Evolutionary conservation across 202 grass and related monocot genomes (phyloP).

Genomic region (Alloteropsis angusta): DNA sequence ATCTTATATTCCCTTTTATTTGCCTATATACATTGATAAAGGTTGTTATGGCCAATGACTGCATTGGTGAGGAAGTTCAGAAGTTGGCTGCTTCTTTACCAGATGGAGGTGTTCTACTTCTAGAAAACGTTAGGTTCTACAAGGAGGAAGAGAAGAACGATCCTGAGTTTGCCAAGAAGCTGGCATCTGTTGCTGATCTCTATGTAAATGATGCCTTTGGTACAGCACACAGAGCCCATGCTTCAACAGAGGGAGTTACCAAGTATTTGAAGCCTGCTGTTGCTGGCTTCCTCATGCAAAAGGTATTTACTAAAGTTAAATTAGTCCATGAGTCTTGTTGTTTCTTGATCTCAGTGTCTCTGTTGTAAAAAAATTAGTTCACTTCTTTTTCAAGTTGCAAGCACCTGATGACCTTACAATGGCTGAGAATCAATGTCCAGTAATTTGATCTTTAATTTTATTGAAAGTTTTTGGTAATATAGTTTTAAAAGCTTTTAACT

Average conservation of each 20-base stretch:
- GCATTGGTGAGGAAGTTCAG: constrained; percentile 81
- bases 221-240: constrained; percentile 85
- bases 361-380: no score
- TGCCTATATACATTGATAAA: no score
- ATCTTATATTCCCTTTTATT: no score
- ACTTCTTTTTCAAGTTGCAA: no score
- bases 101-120: constrained; percentile 72
- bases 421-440: no score
- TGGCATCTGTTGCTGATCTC: constrained; percentile 76
- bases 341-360: no score
- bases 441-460: no score
- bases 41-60: constrained; percentile 77
- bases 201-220: constrained; percentile 94
- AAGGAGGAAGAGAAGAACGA: constrained; percentile 97
- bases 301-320: no score
- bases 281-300: constrained; percentile 97
- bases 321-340: no score
- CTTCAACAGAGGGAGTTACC: constrained; percentile 84
- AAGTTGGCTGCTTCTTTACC: constrained; percentile 52
- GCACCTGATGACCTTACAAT: no score
- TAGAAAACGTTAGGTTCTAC: constrained; percentile 89
- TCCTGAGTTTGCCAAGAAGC: constrained; percentile 87
- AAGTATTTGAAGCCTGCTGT: constrained; percentile 80
- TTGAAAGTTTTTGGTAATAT: no score
- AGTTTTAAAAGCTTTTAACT: no score